These are phyloP conservation scores for Edaphochlamys debaryana DNA, from an alignment of 139 green algal genomes.

Conservation along the genomic window DNA sequence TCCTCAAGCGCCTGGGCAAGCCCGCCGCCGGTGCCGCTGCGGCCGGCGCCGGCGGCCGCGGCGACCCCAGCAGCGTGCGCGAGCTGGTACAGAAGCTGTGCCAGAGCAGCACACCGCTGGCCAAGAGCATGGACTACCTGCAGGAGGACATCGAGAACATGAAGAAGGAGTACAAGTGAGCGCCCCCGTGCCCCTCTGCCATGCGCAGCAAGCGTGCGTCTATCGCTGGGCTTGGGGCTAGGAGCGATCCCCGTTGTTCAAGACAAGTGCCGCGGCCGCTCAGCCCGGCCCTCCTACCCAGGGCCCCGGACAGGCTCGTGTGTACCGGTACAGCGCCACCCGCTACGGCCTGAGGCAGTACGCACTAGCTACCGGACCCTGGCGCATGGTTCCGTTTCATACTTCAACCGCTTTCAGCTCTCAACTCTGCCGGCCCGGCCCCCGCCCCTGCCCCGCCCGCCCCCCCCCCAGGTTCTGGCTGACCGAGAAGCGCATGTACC, in stretches of 20 bases:
- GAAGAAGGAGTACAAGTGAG: slow-evolving; percentile 59
- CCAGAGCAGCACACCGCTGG: slow-evolving; percentile 73
- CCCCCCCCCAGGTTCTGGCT: slow-evolving; percentile 77
- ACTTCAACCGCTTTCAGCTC: too few species aligned
- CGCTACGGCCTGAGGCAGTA: too few species aligned
- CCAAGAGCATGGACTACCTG: slow-evolving; percentile 76
- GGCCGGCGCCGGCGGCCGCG: not conserved
- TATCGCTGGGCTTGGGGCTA: too few species aligned
- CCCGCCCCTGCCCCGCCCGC: too few species aligned
- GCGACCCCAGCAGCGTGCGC: slow-evolving; percentile 57
- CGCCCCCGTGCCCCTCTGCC: too few species aligned
- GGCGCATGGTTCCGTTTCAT: too few species aligned
- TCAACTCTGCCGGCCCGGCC: too few species aligned
- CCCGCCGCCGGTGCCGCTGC: not conserved
- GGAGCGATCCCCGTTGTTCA: not conserved
- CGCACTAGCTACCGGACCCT: too few species aligned
- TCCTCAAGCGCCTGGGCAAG: slow-evolving; percentile 58
- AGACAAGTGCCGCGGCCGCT: not conserved
- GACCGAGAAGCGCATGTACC: slow-evolving; percentile 65
- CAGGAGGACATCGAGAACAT: slow-evolving; percentile 75
- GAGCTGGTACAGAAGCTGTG: slow-evolving; percentile 75
- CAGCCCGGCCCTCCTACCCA: too few species aligned
- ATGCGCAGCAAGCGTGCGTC: too few species aligned
- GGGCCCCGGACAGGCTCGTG: too few species aligned
- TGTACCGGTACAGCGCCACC: too few species aligned